These are phyloP conservation scores for Zoysia japonica DNA, from an alignment of 176 grass and related monocot species.

Conservation along the genomic window DNA sequence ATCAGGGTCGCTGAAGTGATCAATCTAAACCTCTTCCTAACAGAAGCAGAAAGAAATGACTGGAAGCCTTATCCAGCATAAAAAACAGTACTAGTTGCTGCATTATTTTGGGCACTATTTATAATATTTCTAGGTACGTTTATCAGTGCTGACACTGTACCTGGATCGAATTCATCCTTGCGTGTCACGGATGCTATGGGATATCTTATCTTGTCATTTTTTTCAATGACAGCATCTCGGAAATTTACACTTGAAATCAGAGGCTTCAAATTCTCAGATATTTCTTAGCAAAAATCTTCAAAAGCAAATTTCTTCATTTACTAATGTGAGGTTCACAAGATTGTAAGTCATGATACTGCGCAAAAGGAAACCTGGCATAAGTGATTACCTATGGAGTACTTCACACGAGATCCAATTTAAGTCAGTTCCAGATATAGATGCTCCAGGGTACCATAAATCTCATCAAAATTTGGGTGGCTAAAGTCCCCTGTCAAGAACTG, in stretches of 20 bases:
- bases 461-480: conserved; percentile 38
- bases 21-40: not conserved
- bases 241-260: not conserved
- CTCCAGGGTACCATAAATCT: conserved; percentile 42
- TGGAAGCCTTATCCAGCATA: not conserved
- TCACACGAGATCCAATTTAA: conserved; percentile 23
- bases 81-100: not conserved
- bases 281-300: not conserved
- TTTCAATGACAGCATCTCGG: not conserved
- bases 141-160: not conserved
- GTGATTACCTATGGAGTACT: not conserved
- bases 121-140: not conserved
- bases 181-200: not conserved
- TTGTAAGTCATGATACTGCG: not conserved
- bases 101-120: not conserved
- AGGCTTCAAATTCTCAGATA: not conserved
- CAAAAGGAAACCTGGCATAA: conserved; percentile 6
- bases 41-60: not conserved
- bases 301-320: not conserved
- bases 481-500: conserved; percentile 44
- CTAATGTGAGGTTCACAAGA: too few relatives aligned
- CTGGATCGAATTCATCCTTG: not conserved
- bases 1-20: too few relatives aligned
- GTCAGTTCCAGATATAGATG: conserved; percentile 46
- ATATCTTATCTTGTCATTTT: not conserved